These are phyloP conservation scores for Alternaria angustiovoidea DNA, from an alignment of 2,329 filamentous ascomycete species.

Conservation along the genomic window DNA sequence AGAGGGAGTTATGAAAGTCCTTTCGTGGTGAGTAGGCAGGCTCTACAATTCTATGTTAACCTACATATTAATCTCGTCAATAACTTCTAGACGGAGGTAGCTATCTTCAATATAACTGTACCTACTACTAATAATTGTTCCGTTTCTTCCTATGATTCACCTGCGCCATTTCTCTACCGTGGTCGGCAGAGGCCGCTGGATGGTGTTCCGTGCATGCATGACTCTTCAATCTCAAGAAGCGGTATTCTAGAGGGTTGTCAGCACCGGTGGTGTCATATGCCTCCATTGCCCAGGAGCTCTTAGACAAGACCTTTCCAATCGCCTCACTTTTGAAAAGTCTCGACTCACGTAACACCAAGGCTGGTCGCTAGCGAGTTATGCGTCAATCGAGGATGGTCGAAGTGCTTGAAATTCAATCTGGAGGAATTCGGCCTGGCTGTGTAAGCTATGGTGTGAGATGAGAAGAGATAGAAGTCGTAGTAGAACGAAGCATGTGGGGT, in stretches of 20 bases:
- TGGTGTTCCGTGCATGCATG: conserved; percentile 89
- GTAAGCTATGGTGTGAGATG: neutral
- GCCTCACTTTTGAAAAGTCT: neutral
- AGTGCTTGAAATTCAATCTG: neutral
- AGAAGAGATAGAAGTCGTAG: neutral
- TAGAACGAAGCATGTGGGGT: neutral
- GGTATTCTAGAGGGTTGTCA: conserved; percentile 54
- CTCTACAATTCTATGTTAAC: too few relatives aligned
- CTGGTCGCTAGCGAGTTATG: neutral
- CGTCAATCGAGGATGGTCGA: neutral
- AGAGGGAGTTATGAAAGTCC: too few relatives aligned
- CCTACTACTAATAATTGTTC: too few relatives aligned
- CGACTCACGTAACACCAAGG: neutral
- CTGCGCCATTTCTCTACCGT: conserved; percentile 95
- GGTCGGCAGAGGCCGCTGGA: conserved; percentile 90
- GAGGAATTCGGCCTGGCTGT: neutral
- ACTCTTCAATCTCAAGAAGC: conserved; percentile 83
- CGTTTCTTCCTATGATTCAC: conserved; percentile 56
- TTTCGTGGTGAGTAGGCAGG: too few relatives aligned
- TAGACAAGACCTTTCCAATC: neutral
- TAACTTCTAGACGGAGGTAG: too few relatives aligned
- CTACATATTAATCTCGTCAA: too few relatives aligned
- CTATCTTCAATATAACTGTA: too few relatives aligned
- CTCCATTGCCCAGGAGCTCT: neutral
- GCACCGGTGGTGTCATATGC: neutral